Evolutionary conservation across 495 filamentous ascomycete species (phyloP), one percentile per base, ranked within the genome.

Genomic region (Poronia punctata): DNA sequence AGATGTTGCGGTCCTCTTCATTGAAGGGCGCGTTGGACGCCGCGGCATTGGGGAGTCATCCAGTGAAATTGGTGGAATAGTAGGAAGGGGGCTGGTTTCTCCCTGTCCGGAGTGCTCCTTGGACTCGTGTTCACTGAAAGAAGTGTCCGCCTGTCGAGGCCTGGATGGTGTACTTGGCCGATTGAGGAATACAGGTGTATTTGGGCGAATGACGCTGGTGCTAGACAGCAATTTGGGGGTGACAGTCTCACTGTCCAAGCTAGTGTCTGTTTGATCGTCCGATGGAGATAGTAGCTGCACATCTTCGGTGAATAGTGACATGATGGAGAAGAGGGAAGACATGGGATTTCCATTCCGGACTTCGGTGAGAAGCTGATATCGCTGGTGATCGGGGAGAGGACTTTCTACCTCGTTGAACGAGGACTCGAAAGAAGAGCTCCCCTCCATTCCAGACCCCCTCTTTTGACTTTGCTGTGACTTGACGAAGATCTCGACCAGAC

Each of bases 271-370:
- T 15, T 16, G 12, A 24, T 49, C 48, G 5, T 59, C 56, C 11
- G 51, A 48, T 5, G 49, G 49, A 22, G 42, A 25, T 18, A 79
- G 76, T 21, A 97, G 64, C 44, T 87, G 82, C 29, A 98, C 79
- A 54, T 96, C 88, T 60, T 97, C 92, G 4, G 92, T 97, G 52
- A 98, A 98, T 0, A 98, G 68, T 3, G 88, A 92, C 54, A 98
- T 79, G 38, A 98, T 94, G 1, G 93, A 95, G 63, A 98, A 98
- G 5, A 98, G 63, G 0, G 92, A 97, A 19, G 92, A 97, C 90
- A 98, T 96, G 3, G 92, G 90, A 7, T 92, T 90, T 14, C 92
- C 92, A 54, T 97, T 98, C 61, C 95, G 94, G 27, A 98, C 92
- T 57, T 98, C 92, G 3, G 92, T 98, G 27, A 98, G 71, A 14